Evolutionary conservation across 163 green algal species (phyloP), one percentile per base, ranked within the genome.

Genomic region (Scenedesmus sp.): DNA sequence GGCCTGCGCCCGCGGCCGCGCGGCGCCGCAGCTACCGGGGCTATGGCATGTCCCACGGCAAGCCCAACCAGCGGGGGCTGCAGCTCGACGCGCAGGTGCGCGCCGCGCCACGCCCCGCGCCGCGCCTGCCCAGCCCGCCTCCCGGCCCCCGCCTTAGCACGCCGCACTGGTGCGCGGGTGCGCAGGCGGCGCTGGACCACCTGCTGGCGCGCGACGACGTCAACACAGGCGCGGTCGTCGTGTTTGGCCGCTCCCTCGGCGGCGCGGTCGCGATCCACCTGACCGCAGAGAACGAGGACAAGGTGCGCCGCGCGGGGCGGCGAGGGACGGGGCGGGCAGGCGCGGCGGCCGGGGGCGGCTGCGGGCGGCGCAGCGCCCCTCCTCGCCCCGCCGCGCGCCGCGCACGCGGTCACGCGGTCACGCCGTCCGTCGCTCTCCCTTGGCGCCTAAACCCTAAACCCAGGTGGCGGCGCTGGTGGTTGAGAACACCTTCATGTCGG

Each of bases 401-500:
- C n/a, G n/a, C n/a, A n/a, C n/a, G n/a, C n/a, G n/a, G n/a, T n/a
- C n/a, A n/a, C n/a, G n/a, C n/a, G n/a, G n/a, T n/a, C n/a, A n/a
- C n/a, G n/a, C n/a, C n/a, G n/a, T 57, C 17, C 18, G 48, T 57
- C 18, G 48, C 18, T 15, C 48, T 57, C 17, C 18, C 18, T 57
- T 18, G 15, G 48, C 50, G 62, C 48, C 31, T n/a, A n/a, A n/a
- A n/a, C n/a, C n/a, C n/a, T n/a, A n/a, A n/a, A n/a, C n/a, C n/a
- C 86, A 96, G 86, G 50, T 97, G 31, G 73, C 73, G 26, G 94
- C 82, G 1, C 50, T 98, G 26, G 78, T 99, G 3, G 53, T 99
- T 20, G 96, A 99, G 74, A 99, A 99, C 87, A 97, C 96, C 0
- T 99, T 99, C 86, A 95, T 91, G 0, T 92, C 83, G 3, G 90